Evolutionary conservation across 805 yeast genomes (phyloP).

Genomic region (Myxozyma vanderwaltii): DNA sequence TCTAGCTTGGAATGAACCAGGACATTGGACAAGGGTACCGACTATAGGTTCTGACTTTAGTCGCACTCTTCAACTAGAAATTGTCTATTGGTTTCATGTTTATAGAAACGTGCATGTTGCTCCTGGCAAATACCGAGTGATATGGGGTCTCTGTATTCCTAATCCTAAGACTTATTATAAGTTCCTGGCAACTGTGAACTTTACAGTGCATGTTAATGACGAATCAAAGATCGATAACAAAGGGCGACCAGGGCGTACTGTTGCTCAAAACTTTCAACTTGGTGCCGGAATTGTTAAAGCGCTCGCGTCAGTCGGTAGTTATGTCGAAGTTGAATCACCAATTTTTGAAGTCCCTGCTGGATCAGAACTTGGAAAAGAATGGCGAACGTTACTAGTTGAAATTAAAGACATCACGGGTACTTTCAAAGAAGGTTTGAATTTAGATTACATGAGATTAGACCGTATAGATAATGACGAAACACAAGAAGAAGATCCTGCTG

Average conservation of each 20-base stretch:
- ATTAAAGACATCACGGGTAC: constrained; percentile 19
- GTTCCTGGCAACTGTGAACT: constrained; percentile 10
- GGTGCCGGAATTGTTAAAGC: not conserved
- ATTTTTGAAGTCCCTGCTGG: constrained; percentile 17
- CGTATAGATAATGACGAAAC: constrained; percentile 14
- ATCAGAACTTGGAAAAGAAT: not conserved
- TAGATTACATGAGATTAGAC: constrained; percentile 27
- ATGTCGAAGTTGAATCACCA: constrained; percentile 24
- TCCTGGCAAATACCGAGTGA: constrained; percentile 23
- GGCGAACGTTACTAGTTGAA: constrained; percentile 27
- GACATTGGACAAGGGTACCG: constrained; percentile 12
- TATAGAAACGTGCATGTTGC: constrained; percentile 22
- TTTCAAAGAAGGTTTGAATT: constrained; percentile 7
- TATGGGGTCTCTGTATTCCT: constrained; percentile 25
- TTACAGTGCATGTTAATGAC: constrained; percentile 16
- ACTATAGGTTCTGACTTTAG: constrained; percentile 18
- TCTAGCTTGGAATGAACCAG: constrained; percentile 24
- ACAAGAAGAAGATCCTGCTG: not conserved
- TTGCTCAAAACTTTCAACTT: constrained; percentile 5
- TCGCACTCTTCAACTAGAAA: constrained; percentile 5
- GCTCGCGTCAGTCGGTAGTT: not conserved
- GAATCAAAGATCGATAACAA: constrained; percentile 8
- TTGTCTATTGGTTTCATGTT: constrained; percentile 29
- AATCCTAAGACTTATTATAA: no score
- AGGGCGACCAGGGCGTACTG: constrained; percentile 22